Conservation (phyloP, 306 rosid species). For the Alnus glutinosa region DNA sequence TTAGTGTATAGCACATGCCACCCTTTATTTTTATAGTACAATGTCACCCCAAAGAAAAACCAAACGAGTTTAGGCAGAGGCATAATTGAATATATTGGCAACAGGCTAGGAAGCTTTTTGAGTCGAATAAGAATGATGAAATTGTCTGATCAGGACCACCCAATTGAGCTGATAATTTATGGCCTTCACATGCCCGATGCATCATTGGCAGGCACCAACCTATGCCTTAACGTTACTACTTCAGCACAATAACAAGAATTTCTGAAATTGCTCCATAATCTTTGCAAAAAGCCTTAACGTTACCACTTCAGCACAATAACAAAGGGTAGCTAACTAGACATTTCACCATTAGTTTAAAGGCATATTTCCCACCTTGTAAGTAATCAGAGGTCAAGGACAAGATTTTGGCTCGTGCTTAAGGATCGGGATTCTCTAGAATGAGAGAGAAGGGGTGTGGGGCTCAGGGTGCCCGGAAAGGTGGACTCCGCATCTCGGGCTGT, state of each 20-base stretch:
- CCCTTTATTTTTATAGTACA: background rate
- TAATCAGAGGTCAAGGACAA: background rate
- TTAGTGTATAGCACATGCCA: slow-evolving; percentile 3
- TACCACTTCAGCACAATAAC: background rate
- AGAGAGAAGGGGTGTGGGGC: no score
- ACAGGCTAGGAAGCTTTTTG: background rate
- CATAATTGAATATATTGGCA: no score
- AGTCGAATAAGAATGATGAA: background rate
- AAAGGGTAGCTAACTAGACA: background rate
- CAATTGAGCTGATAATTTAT: background rate
- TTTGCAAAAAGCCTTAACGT: background rate
- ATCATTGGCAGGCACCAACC: background rate
- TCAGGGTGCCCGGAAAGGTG: no score
- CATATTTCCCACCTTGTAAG: background rate
- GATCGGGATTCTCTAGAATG: no score
- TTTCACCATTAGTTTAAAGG: no score
- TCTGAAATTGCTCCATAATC: background rate
- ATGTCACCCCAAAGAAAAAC: background rate
- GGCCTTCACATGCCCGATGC: background rate
- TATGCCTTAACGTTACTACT: no score
- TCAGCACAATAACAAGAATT: background rate
- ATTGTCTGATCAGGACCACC: background rate
- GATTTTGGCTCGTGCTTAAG: slow-evolving; percentile 3
- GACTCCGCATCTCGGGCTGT: no score
- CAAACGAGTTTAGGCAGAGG: background rate